These are phyloP conservation scores for Sisymbrium irio DNA, from an alignment of 345 rosid genomes.

Conservation along the genomic window DNA sequence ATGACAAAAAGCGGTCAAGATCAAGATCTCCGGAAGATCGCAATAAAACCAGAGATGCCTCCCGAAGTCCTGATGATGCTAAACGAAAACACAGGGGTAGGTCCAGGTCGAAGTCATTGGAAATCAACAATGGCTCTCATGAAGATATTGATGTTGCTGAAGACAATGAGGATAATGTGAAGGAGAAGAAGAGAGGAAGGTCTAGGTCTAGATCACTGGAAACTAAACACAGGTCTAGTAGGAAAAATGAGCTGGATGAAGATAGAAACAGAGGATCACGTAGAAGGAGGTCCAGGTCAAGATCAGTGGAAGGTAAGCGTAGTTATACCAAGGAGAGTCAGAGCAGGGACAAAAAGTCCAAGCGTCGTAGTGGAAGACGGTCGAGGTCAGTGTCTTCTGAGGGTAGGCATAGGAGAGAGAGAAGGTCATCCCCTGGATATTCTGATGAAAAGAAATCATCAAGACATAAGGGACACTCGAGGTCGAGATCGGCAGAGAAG, in stretches of 20 bases:
- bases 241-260: slow-evolving; percentile 38
- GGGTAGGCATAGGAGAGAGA: slow-evolving; percentile 43
- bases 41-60: slow-evolving; percentile 38
- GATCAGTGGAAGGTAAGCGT: slow-evolving; percentile 56
- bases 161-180: slow-evolving; percentile 41
- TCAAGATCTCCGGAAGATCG: slow-evolving; percentile 52
- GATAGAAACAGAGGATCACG: slow-evolving; percentile 43
- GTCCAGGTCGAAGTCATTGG: slow-evolving; percentile 58
- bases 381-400: slow-evolving; percentile 69
- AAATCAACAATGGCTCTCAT: slow-evolving; percentile 28
- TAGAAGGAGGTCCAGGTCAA: slow-evolving; percentile 71
- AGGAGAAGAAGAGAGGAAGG: slow-evolving; percentile 46
- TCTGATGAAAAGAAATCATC: slow-evolving; percentile 46
- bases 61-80: slow-evolving; percentile 45
- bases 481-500: slow-evolving; percentile 56
- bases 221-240: slow-evolving; percentile 29
- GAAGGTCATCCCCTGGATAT: slow-evolving; percentile 52
- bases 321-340: slow-evolving; percentile 42
- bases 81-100: slow-evolving; percentile 45
- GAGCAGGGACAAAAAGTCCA: slow-evolving; percentile 52
- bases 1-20: slow-evolving; percentile 47
- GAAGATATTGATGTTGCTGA: slow-evolving; percentile 41
- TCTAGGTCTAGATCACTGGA: slow-evolving; percentile 64
- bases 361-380: slow-evolving; percentile 52
- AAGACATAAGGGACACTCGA: slow-evolving; percentile 48